phyloP scores from a whole-genome alignment of 2,329 filamentous ascomycete genomes.

The Chrysoporthe puriensis region DNA sequence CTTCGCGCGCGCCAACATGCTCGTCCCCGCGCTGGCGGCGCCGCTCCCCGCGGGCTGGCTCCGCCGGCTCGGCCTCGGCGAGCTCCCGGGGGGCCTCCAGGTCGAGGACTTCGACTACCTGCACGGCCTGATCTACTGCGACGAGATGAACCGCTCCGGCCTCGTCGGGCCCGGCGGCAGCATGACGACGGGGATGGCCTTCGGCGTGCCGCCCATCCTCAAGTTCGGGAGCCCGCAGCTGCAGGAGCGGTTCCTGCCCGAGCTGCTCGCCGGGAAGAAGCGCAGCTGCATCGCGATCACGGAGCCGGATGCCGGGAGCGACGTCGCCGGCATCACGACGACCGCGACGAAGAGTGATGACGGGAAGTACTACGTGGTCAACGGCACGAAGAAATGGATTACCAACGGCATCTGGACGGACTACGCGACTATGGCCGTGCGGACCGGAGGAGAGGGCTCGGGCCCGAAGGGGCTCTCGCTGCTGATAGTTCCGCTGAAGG shows the following conservation, averaged over 20 bases:
- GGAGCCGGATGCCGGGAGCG: slow-evolving; percentile 73
- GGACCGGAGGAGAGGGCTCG: slow-evolving; percentile 64
- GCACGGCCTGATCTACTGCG: slow-evolving; percentile 70
- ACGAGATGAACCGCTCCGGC: slow-evolving; percentile 71
- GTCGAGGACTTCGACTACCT: slow-evolving; percentile 77
- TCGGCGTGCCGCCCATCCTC: slow-evolving; percentile 71
- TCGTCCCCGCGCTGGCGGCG: slow-evolving; percentile 70
- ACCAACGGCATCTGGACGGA: slow-evolving; percentile 42
- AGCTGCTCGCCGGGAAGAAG: slow-evolving; percentile 68
- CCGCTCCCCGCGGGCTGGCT: slow-evolving; percentile 72
- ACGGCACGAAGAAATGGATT: slow-evolving; percentile 77
- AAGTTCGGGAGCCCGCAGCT: slow-evolving; percentile 67
- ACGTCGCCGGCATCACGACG: slow-evolving; percentile 74
- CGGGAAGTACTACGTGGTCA: slow-evolving; percentile 71
- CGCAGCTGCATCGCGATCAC: slow-evolving; percentile 78
- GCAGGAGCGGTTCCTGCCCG: slow-evolving; percentile 69
- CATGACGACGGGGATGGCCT: slow-evolving; percentile 73
- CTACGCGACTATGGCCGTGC: slow-evolving; percentile 71
- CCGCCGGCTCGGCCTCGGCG: slow-evolving; percentile 65
- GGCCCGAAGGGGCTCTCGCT: slow-evolving; percentile 67
- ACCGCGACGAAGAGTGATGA: slow-evolving; percentile 65
- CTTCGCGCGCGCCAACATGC: slow-evolving; percentile 69
- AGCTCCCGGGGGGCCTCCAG: slow-evolving; percentile 66
- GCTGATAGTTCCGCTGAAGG: slow-evolving; percentile 71
- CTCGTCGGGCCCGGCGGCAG: slow-evolving; percentile 65